phyloP scores from a whole-genome alignment of 495 filamentous ascomycete genomes.

The Evernia prunastri region DNA sequence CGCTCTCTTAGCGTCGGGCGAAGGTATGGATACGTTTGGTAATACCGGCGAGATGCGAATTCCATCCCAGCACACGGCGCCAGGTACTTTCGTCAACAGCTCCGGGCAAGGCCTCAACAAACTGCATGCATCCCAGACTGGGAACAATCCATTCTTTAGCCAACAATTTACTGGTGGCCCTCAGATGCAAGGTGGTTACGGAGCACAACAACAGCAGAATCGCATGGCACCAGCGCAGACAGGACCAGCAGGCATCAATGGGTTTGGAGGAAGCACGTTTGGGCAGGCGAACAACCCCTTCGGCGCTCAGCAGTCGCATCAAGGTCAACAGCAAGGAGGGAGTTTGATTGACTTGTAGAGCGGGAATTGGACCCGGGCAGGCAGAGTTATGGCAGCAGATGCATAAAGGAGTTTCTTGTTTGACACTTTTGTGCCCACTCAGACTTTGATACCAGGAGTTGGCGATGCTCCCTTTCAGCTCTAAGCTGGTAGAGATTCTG shows the following conservation, averaged over 20 bases:
- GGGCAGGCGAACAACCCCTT: conserved; percentile 62
- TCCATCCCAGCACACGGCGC: conserved; percentile 92
- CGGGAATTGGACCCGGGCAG: not conserved
- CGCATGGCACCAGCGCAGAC: conserved; percentile 68
- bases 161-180: conserved; percentile 78
- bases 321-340: conserved; percentile 60
- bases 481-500: not conserved
- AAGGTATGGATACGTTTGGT: conserved; percentile 94
- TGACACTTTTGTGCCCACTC: not conserved
- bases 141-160: conserved; percentile 86
- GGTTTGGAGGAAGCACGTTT: conserved; percentile 42
- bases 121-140: conserved; percentile 66
- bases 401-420: not conserved
- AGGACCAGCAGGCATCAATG: conserved; percentile 56
- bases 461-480: conserved; percentile 7
- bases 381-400: conserved; percentile 1
- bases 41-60: conserved; percentile 93
- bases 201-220: conserved; percentile 29
- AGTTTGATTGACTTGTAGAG: conserved; percentile 88
- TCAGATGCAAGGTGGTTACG: conserved; percentile 41
- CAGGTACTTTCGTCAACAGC: conserved; percentile 94
- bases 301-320: conserved; percentile 51
- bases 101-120: conserved; percentile 70
- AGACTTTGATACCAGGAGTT: not conserved
- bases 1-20: conserved; percentile 76